These are phyloP conservation scores for Trypethelium eluteriae DNA, from an alignment of 495 filamentous ascomycete genomes.

Conservation along the genomic window DNA sequence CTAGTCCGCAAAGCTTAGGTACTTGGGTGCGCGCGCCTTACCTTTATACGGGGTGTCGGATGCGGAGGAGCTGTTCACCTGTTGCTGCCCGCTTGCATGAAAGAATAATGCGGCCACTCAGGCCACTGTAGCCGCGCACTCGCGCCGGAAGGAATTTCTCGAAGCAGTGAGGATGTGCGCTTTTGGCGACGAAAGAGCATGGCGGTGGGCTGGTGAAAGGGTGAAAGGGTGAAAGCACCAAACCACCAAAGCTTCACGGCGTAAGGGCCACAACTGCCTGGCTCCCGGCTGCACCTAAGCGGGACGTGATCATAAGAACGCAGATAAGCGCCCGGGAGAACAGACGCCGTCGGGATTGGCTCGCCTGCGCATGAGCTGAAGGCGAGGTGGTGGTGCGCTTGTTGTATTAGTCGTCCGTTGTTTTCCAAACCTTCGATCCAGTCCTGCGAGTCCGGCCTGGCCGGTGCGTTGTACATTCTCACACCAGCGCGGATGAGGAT, in stretches of 20 bases:
- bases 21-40: background rate
- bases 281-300: background rate
- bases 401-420: too few species aligned
- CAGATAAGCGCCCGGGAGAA: slow-evolving; percentile 10
- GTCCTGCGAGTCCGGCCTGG: background rate
- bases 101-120: background rate
- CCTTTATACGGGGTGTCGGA: background rate
- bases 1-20: background rate
- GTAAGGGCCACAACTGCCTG: too few species aligned
- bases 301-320: background rate
- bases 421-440: too few species aligned
- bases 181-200: too few species aligned
- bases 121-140: background rate
- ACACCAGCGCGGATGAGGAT: background rate
- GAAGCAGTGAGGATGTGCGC: background rate
- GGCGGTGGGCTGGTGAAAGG: too few species aligned
- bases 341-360: background rate
- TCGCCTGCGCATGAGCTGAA: background rate
- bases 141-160: background rate
- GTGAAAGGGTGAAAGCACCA: too few species aligned
- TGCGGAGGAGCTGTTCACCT: too few species aligned
- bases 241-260: too few species aligned
- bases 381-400: too few species aligned
- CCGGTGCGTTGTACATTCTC: too few species aligned
- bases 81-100: too few species aligned